Conservation (phyloP, 345 rosid species). For the Firmiana major region DNA sequence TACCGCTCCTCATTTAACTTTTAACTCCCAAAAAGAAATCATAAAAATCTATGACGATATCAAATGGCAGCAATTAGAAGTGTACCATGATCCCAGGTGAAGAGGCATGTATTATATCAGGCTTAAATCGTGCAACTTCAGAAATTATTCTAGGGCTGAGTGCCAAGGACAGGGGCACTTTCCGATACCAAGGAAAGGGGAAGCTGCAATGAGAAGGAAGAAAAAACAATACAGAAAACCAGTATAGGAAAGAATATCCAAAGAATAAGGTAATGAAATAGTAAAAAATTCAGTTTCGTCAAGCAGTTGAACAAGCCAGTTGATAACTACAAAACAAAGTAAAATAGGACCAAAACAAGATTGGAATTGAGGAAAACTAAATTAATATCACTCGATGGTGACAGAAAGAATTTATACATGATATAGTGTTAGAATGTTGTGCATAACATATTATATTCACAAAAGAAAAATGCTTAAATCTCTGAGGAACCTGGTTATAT, state of each 20-base stretch:
- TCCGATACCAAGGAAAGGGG: slow-evolving; percentile 93
- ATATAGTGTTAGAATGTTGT: neutral
- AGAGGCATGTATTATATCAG: slow-evolving; percentile 98
- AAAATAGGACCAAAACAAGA: neutral
- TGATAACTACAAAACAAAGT: neutral
- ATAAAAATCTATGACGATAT: slow-evolving; percentile 4
- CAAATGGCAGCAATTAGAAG: slow-evolving; percentile 1
- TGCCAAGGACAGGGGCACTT: slow-evolving; percentile 93
- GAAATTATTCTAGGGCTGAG: slow-evolving; percentile 98
- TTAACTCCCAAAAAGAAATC: neutral
- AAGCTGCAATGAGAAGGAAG: slow-evolving; percentile 47
- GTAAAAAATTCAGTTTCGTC: neutral
- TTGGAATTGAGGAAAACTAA: neutral
- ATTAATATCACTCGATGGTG: neutral
- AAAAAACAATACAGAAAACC: neutral
- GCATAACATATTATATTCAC: neutral
- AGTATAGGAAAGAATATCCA: neutral
- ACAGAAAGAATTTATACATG: neutral
- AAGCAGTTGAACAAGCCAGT: neutral
- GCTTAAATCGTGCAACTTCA: slow-evolving; percentile 90
- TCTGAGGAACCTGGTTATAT: neutral
- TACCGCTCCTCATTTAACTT: slow-evolving; percentile 1
- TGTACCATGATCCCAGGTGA: slow-evolving; percentile 97
- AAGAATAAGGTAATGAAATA: neutral
- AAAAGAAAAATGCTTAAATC: slow-evolving; percentile 5